These are phyloP conservation scores for Croton laevigatus DNA, from an alignment of 441 rosid species.

Conservation along the genomic window DNA sequence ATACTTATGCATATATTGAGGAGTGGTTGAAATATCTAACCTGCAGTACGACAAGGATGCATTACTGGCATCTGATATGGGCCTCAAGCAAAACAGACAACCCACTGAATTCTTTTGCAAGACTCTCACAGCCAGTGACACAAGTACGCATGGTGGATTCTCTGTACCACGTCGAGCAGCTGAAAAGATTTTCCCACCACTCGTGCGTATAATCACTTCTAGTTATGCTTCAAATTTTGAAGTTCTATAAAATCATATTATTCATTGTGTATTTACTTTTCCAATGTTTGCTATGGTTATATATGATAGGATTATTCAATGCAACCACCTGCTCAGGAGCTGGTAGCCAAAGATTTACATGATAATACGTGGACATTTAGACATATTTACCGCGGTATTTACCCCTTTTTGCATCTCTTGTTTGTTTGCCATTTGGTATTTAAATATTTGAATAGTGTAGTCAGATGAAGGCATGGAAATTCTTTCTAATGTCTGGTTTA, in stretches of 20 bases:
- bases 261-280: conserved; percentile 8
- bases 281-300: conserved; percentile 28
- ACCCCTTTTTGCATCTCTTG: not conserved
- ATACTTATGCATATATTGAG: conserved; percentile 4
- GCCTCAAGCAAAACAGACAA: conserved; percentile 70
- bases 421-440: not conserved
- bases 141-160: conserved; percentile 98
- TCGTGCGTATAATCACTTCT: conserved; percentile 41
- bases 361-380: conserved; percentile 88
- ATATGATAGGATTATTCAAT: conserved; percentile 66
- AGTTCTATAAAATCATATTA: conserved; percentile 1
- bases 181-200: conserved; percentile 91
- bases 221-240: not conserved
- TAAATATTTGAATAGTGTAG: not conserved
- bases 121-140: conserved; percentile 93
- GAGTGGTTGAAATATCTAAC: conserved; percentile 13
- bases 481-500: not conserved
- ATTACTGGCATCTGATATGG: conserved; percentile 74
- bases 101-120: conserved; percentile 94
- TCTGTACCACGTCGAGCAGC: conserved; percentile 96
- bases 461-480: not conserved
- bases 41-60: conserved; percentile 86
- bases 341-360: conserved; percentile 80
- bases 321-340: conserved; percentile 97
- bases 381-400: conserved; percentile 87